These are phyloP conservation scores for Sicyos baderoa DNA, from an alignment of 306 rosid species.

Conservation along the genomic window DNA sequence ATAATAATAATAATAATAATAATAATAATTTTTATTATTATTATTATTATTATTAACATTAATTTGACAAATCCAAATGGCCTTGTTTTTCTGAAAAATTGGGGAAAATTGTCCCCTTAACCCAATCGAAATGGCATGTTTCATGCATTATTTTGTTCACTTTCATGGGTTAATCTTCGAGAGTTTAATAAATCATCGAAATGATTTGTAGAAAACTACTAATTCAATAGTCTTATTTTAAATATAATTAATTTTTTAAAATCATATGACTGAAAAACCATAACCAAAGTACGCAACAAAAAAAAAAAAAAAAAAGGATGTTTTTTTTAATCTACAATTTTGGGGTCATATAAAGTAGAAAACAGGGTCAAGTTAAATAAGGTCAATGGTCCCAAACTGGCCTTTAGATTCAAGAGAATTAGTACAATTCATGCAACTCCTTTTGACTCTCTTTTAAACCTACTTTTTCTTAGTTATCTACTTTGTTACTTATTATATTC, in stretches of 20 bases:
- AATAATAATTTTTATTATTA: no score
- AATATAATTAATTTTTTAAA: neutral
- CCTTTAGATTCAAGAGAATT: neutral
- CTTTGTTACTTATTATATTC: neutral
- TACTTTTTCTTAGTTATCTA: no score
- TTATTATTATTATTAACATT: neutral
- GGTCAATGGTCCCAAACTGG: neutral
- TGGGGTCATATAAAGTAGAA: neutral
- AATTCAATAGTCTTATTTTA: neutral
- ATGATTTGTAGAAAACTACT: no score
- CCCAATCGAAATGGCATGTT: neutral
- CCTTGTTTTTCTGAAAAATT: neutral
- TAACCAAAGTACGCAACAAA: neutral
- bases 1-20: no score
- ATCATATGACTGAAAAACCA: neutral
- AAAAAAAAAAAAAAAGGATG: no score
- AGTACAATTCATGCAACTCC: neutral
- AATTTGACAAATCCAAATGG: neutral
- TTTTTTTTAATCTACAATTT: neutral
- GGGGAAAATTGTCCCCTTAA: no score
- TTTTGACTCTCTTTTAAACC: neutral
- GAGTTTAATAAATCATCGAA: no score
- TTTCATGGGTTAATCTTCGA: no score
- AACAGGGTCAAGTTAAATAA: neutral
- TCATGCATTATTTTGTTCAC: conserved; percentile 1